Conservation (phyloP, 306 rosid genomes). For the Hippophae rhamnoides region DNA sequence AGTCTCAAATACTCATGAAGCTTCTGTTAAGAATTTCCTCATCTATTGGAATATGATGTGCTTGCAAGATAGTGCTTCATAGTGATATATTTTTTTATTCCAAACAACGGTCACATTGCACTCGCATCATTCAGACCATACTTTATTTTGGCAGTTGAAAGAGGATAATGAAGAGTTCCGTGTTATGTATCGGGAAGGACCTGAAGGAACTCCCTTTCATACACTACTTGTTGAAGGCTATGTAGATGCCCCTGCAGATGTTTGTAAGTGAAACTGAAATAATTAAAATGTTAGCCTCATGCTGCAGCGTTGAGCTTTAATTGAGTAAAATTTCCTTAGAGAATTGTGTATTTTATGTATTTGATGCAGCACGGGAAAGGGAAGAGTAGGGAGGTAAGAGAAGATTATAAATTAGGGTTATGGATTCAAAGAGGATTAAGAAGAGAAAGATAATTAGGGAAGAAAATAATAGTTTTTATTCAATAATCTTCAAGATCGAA, state of each 20-base stretch:
- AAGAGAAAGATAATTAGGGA: too few relatives aligned
- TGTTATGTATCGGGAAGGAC: conserved; percentile 92
- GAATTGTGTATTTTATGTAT: neutral
- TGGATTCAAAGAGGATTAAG: too few relatives aligned
- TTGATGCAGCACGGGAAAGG: too few relatives aligned
- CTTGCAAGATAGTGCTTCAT: too few relatives aligned
- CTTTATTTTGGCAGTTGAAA: conserved; percentile 55
- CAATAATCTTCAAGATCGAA: too few relatives aligned
- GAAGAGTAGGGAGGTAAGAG: too few relatives aligned
- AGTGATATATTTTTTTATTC: neutral
- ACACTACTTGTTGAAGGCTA: conserved; percentile 86
- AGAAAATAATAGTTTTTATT: too few relatives aligned
- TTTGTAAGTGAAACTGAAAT: conserved; percentile 47
- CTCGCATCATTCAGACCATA: neutral
- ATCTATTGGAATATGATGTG: neutral
- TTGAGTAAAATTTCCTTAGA: conserved; percentile 7
- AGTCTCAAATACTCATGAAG: neutral
- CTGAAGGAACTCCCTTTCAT: conserved; percentile 77
- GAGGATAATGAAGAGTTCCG: conserved; percentile 85
- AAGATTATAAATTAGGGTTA: too few relatives aligned
- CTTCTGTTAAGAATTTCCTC: neutral
- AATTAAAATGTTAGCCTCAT: conserved; percentile 3
- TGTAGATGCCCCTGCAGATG: conserved; percentile 75
- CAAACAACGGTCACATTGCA: neutral
- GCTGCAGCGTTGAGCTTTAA: neutral